Evolutionary conservation across 139 green algal species (phyloP).

Genomic region (Asterochloris erici): DNA sequence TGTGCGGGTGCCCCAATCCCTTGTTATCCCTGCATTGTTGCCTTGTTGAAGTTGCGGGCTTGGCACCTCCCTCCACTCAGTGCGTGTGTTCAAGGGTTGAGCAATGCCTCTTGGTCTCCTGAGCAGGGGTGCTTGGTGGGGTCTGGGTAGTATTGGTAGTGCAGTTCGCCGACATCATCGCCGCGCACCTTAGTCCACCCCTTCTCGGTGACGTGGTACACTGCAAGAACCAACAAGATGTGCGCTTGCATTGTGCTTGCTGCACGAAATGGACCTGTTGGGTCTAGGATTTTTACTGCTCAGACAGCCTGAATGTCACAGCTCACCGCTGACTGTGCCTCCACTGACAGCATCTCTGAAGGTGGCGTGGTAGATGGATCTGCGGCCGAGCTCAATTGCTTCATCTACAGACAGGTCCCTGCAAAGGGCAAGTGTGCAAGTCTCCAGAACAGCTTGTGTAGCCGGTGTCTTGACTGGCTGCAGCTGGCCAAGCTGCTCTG

Average conservation of each 20-base stretch:
- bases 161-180: conserved; percentile 92
- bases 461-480: too few relatives aligned
- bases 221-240: conserved; percentile 36
- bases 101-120: not conserved
- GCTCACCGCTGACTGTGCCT: conserved; percentile 87
- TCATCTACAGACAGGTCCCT: conserved; percentile 92
- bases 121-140: conserved; percentile 19
- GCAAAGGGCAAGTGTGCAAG: conserved; percentile 15
- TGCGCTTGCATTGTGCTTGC: not conserved
- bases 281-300: not conserved
- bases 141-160: conserved; percentile 68
- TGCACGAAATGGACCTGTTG: not conserved
- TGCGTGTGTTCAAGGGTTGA: too few relatives aligned
- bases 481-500: too few relatives aligned
- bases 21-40: too few relatives aligned
- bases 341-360: conserved; percentile 96
- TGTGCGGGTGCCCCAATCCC: too few relatives aligned
- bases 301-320: not conserved
- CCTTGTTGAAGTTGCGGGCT: too few relatives aligned
- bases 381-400: conserved; percentile 86
- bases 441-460: too few relatives aligned
- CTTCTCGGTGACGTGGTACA: conserved; percentile 95
- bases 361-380: conserved; percentile 98
- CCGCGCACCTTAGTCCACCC: conserved; percentile 98
- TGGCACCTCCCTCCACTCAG: too few relatives aligned